Base-by-base conservation (phyloP, 192 early-diverging fungal species). In the Glomus cerebriforme region DNA sequence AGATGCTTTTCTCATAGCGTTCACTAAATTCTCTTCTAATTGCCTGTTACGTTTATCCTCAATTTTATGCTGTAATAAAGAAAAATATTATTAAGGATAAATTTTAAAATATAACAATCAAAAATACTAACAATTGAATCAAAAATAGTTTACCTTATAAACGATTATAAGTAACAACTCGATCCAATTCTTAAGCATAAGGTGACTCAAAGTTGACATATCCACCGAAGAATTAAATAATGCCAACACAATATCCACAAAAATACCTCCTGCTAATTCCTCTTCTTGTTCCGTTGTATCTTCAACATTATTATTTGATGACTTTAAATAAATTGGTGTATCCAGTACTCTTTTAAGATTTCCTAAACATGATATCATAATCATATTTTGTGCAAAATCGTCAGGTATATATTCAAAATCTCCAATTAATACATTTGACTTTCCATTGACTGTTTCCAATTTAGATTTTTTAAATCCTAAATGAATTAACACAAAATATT, bases 101-200 rank as follows among this genome's bases (percentile, higher is more conserved):
- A n/a, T n/a, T n/a, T n/a, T n/a, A n/a, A 34, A 32, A 7, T 7
- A 65, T 65, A 17, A 32, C 12, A 15, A 54, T 37, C n/a, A 22
- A 69, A 65, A 59, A 24, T 45, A 12, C 22, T 26, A 62, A 39
- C 19, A 17, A 13, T 4, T 39, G 6, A 17, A 15, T 66, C 13
- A 71, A 54, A 47, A 13, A 15, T 24, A 32, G 31, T 10, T 76
- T 75, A 87, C 86, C 85, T 90, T 90, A 81, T 90, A 90, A 31
- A 90, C 79, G 27, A 90, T 83, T 74, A 90, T 86, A 26, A 89
- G 60, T 19, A 90, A 60, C 19, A 88, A 80, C 49, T 90, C 89
- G 4, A 90, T 79, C 88, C 88, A 90, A 45, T 75, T 79, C 67
- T 86, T 87, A 37, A 90, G 79, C 66, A 87, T 83, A 2, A 83